Evolutionary conservation across 2,329 filamentous ascomycete genomes (phyloP), one percentile per base, ranked within the genome.

Genomic region (Peltaster fructicola): DNA sequence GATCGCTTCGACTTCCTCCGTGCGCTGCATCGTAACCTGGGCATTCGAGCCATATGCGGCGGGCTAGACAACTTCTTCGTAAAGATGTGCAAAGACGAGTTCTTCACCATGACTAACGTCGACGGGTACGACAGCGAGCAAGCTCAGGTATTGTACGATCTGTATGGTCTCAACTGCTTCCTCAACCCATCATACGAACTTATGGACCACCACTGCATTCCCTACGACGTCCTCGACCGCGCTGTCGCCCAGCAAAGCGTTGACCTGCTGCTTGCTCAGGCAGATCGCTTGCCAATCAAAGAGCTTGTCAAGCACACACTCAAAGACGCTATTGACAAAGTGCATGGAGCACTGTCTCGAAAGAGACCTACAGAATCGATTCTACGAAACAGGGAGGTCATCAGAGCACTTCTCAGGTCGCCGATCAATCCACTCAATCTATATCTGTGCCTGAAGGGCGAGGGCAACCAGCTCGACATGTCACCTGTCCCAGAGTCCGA

Each of bases 241-340:
- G 65, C 70, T 17, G 80, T 80, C 30, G 84, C 84, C 0, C 63
- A 84, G 41, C 71, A 76, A 34, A 64, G 93, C 23, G 69, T 92
- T 7, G 78, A 91, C 33, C 78, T 84, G 42, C 68, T 95, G 17
- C 74, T 90, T 43, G 59, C 68, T 17, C 70, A 93, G 30, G 80
- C 80, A 2, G 73, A 74, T 24, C 73, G 77, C 32, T 74, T 93
- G 59, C 73, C 79, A 12, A 77, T 91, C 56, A 91, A 85, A 41
- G 88, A 95, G 36, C 56, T 95, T 10, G 68, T 82, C 9, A 95
- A 91, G 48, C 88, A 82, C 9, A 81, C 95, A 28, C 59, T 98
- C 26, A 90, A 85, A 47, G 69, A 64, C 9, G 81, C 82, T 0
- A 88, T 98, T 30, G 88, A 98, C 30, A 82, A 84, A 38, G 80